Percentiles rank a stretch among this genome's conserved stretches.
Evolutionary conservation across 2,329 filamentous ascomycete species (phyloP).

Genomic region (Aspergillus proliferans): DNA sequence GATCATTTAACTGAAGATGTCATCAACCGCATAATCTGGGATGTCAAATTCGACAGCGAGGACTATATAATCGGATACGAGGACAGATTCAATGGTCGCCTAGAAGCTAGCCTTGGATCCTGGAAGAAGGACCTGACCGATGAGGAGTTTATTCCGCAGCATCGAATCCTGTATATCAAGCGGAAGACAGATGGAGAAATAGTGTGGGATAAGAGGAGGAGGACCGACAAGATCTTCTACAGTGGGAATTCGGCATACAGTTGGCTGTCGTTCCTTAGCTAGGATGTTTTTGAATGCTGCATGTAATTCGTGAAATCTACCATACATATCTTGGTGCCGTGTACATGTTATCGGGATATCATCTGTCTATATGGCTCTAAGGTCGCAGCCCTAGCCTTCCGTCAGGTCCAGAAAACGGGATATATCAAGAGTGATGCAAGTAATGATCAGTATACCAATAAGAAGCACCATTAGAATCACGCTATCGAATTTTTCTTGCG

Average conservation of each 20-base stretch:
- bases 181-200: slow-evolving; percentile 32
- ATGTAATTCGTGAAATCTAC: background rate
- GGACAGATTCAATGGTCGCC: slow-evolving; percentile 47
- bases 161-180: slow-evolving; percentile 48
- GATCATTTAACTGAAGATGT: slow-evolving; percentile 28
- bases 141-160: slow-evolving; percentile 52
- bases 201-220: slow-evolving; percentile 47
- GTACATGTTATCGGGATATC: no score
- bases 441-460: no score
- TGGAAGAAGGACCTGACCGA: slow-evolving; percentile 51
- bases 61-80: slow-evolving; percentile 50
- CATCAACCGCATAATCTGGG: slow-evolving; percentile 47
- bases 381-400: no score
- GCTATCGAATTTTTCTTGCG: background rate
- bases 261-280: slow-evolving; percentile 23
- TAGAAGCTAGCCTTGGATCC: slow-evolving; percentile 42
- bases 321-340: no score
- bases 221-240: slow-evolving; percentile 44
- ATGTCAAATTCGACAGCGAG: slow-evolving; percentile 37
- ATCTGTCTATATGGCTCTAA: no score
- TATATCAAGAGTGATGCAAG: no score
- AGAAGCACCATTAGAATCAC: no score
- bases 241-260: slow-evolving; percentile 35
- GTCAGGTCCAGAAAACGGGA: no score
- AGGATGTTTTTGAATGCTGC: slow-evolving; percentile 1